Percentiles rank a stretch among this genome's conserved stretches.
Conservation (phyloP, 257 asterid species). For the Solanum stenotomum region DNA sequence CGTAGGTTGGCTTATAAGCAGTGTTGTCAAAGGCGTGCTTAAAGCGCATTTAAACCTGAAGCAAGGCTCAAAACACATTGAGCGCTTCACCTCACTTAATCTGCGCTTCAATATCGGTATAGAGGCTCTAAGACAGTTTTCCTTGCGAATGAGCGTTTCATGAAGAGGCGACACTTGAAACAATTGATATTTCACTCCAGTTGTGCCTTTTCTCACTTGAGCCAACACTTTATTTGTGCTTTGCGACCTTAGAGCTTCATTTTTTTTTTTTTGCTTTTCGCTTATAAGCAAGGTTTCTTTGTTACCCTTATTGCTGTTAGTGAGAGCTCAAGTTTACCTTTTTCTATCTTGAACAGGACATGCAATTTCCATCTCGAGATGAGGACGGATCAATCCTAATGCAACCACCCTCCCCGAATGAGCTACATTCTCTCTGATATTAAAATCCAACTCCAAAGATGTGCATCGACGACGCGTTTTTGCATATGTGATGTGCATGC, state of each 20-base stretch:
- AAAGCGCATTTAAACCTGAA: not conserved
- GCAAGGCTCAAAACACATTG: not conserved
- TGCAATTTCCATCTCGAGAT: not conserved
- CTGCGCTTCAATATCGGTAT: not conserved
- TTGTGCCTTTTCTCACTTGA: not conserved
- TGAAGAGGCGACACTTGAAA: not conserved
- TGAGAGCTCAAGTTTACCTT: not conserved
- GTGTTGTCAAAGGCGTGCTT: not conserved
- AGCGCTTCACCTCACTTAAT: not conserved
- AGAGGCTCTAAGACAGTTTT: not conserved
- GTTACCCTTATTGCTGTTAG: not conserved
- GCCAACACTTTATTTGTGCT: not conserved
- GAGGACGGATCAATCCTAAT: slow-evolving; percentile 1
- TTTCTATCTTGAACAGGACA: slow-evolving; percentile 1
- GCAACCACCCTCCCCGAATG: slow-evolving; percentile 2
- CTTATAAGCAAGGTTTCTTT: not conserved
- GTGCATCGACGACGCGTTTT: not conserved
- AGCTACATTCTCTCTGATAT: not conserved
- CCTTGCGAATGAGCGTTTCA: not conserved
- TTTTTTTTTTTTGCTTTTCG: not conserved
- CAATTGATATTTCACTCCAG: not conserved
- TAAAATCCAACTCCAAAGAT: not conserved
- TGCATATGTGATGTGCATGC: not conserved
- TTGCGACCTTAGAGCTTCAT: not conserved
- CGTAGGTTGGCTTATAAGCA: not conserved